These are phyloP conservation scores for Dactylellina leptospora DNA, from an alignment of 2,329 filamentous ascomycete genomes.

Conservation along the genomic window DNA sequence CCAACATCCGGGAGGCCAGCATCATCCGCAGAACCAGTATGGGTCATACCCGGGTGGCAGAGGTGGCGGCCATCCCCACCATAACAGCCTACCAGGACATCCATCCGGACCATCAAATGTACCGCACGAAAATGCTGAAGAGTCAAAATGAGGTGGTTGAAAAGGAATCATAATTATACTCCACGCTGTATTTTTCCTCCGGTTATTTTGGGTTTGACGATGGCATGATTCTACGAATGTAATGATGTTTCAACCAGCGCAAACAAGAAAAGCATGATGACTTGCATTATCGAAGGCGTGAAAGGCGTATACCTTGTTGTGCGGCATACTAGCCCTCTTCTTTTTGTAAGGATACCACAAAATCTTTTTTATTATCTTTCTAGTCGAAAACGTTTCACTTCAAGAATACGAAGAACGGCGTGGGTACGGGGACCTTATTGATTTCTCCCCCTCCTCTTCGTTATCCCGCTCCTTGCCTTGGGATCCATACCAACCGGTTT, in stretches of 20 bases:
- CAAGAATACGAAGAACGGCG: slow-evolving; percentile 4
- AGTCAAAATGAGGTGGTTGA: slow-evolving; percentile 63
- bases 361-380: slow-evolving; percentile 2
- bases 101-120: slow-evolving; percentile 58
- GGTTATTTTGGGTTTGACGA: slow-evolving; percentile 54
- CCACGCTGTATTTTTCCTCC: too few species aligned
- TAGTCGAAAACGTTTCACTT: slow-evolving; percentile 17
- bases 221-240: slow-evolving; percentile 54
- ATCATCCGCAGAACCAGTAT: slow-evolving; percentile 56
- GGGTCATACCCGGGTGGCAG: slow-evolving; percentile 60
- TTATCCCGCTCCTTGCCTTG: slow-evolving; percentile 5
- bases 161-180: slow-evolving; percentile 56
- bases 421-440: slow-evolving; percentile 4
- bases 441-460: slow-evolving; percentile 8
- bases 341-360: slow-evolving; percentile 53
- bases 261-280: slow-evolving; percentile 50
- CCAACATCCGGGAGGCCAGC: slow-evolving; percentile 65
- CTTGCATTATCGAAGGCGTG: slow-evolving; percentile 53
- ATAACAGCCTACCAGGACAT: slow-evolving; percentile 58
- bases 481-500: slow-evolving; percentile 3
- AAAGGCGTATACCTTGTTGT: slow-evolving; percentile 53
- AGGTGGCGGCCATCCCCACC: slow-evolving; percentile 43
- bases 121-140: slow-evolving; percentile 62
- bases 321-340: slow-evolving; percentile 38
- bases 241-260: slow-evolving; percentile 49